Conservation (phyloP, 495 filamentous ascomycete species). For the Chaetomidium leptoderma region DNA sequence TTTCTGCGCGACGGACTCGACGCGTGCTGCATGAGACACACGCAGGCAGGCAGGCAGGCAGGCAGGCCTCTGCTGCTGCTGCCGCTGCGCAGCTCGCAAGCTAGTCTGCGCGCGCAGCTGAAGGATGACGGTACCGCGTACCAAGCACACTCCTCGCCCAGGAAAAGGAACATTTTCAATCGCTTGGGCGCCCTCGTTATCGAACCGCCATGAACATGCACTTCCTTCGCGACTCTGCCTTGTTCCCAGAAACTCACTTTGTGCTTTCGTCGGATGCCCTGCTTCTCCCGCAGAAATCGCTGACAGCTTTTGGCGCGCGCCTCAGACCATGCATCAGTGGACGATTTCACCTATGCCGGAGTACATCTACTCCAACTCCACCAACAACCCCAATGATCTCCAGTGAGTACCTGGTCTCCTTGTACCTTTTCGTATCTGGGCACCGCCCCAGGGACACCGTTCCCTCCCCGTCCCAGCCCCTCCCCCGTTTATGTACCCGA, state of each 20-base stretch:
- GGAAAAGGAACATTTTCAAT: neutral
- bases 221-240: neutral
- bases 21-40: constrained; percentile 12
- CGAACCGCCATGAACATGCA: neutral
- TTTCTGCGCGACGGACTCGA: neutral
- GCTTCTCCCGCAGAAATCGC: constrained; percentile 9
- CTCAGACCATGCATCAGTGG: constrained; percentile 52
- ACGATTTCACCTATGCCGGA: constrained; percentile 46
- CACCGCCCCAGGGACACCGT: constrained; percentile 7
- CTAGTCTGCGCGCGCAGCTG: neutral
- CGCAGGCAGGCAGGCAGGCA: no score
- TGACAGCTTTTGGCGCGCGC: constrained; percentile 23
- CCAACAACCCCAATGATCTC: constrained; percentile 46
- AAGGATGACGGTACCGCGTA: constrained; percentile 6
- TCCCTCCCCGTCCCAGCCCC: constrained; percentile 18
- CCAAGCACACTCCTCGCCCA: neutral
- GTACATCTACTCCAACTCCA: constrained; percentile 48
- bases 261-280: neutral
- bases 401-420: constrained; percentile 49
- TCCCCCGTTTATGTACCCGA: constrained; percentile 35
- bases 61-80: neutral
- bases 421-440: constrained; percentile 41
- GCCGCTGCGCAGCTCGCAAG: neutral
- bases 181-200: neutral
- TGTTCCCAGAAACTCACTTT: neutral